Evolutionary conservation across 352 stramenopile genomes (phyloP).

Genomic region (Pythium aquatile): DNA sequence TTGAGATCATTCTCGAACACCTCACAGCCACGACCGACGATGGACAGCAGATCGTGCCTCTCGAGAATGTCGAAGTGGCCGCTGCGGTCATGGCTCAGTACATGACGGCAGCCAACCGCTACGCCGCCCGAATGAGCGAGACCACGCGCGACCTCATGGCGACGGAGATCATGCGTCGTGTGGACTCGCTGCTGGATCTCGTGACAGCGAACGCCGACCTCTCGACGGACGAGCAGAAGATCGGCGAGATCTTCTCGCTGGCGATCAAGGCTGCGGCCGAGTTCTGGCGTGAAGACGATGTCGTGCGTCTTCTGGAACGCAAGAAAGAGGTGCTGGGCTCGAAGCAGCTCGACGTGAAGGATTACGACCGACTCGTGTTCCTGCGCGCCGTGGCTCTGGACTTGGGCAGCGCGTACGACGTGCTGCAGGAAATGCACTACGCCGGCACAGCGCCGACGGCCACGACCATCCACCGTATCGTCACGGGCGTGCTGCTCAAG

Average conservation of each 20-base stretch:
- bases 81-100: slow-evolving; percentile 75
- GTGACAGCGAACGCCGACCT: slow-evolving; percentile 23
- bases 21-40: slow-evolving; percentile 34
- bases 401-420: slow-evolving; percentile 44
- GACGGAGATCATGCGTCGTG: slow-evolving; percentile 64
- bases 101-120: slow-evolving; percentile 64
- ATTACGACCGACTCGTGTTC: slow-evolving; percentile 78
- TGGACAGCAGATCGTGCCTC: slow-evolving; percentile 18
- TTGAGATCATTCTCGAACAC: slow-evolving; percentile 48
- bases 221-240: slow-evolving; percentile 33
- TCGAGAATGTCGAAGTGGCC: slow-evolving; percentile 49
- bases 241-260: slow-evolving; percentile 53
- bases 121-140: slow-evolving; percentile 47
- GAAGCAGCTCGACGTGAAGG: slow-evolving; percentile 30
- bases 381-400: slow-evolving; percentile 48
- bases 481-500: slow-evolving; percentile 55
- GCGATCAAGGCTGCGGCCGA: slow-evolving; percentile 54
- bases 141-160: slow-evolving; percentile 46
- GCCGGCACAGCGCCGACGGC: slow-evolving; percentile 55
- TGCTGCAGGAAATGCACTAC: slow-evolving; percentile 86
- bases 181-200: slow-evolving; percentile 54
- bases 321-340: slow-evolving; percentile 45
- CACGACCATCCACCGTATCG: slow-evolving; percentile 73
- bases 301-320: slow-evolving; percentile 44
- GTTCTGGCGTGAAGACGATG: slow-evolving; percentile 64